Base-by-base conservation (phyloP, 805 yeast genomes). In the Tanozyma kutaoensis region DNA sequence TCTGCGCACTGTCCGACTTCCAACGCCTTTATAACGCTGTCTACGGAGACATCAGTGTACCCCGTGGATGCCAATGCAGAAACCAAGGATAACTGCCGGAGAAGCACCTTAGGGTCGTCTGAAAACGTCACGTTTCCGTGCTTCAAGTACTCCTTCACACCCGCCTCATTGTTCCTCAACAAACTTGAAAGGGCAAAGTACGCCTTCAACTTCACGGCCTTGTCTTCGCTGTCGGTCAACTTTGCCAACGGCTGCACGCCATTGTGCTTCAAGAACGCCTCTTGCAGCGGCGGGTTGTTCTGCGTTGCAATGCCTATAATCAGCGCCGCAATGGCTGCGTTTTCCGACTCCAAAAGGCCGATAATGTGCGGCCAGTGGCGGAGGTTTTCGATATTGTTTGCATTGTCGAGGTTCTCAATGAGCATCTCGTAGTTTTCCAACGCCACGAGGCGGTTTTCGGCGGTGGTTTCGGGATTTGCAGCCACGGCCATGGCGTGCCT, bases 361-460 rank as follows among this genome's bases (percentile, higher is more conserved):
- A 84, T 56, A 23, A 86, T 48, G 3, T 74, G 59, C 14, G 65
- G 71, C 98, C 97, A 91, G 35, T 85, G 63, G 37, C 72, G 70
- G 60, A 86, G 46, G 40, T 77, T 79, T 37, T 80, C 88, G 38
- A 88, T 75, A 43, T 84, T 84, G 52, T 88, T 86, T 14, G 97
- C 97, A 49, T 91, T 91, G 50, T 91, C 97, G 33, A 88, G 52
- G 43, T 85, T 85, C 46, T 88, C 97, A 26, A 91, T 76, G 27
- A 88, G 59, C 88, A 86, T 84, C 48, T 88, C 95, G 43, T 88
- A 78, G 48, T 84, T 82, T 37, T 88, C 96, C 33, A 85, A 67
- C 0, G 96, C 94, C 7, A 69, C 67, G 27, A 76, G 59, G 40
- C 77, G 78, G 39, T 65, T 64, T 22, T 78, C 88, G 14, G 68